Percentiles rank a stretch among this genome's conserved stretches.
These are phyloP conservation scores for Teratosphaeria viscida DNA, from an alignment of 2,329 filamentous ascomycete species.

Conservation along the genomic window DNA sequence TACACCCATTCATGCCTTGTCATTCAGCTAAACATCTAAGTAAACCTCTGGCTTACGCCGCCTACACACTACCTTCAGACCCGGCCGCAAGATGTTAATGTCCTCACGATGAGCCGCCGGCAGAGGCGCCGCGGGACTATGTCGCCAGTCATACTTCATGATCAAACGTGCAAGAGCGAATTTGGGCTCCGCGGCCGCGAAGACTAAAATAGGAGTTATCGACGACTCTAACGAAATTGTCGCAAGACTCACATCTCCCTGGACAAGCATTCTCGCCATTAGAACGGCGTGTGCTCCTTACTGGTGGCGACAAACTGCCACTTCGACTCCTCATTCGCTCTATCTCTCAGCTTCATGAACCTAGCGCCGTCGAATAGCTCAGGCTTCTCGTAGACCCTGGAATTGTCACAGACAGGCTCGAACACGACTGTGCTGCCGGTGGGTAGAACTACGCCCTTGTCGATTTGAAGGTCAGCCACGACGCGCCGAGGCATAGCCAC, in stretches of 20 bases:
- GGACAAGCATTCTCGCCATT: slow-evolving; percentile 25
- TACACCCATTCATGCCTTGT: neutral
- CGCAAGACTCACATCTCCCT: slow-evolving; percentile 15
- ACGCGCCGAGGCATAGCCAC: neutral
- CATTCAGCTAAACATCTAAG: neutral
- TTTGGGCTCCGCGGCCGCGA: slow-evolving; percentile 26
- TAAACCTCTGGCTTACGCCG: neutral
- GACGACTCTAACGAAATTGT: neutral
- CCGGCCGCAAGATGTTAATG: neutral
- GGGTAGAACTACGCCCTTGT: neutral
- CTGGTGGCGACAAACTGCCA: slow-evolving; percentile 4
- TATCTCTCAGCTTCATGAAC: neutral
- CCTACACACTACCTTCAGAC: neutral
- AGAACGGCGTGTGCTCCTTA: slow-evolving; percentile 17
- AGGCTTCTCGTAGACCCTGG: neutral
- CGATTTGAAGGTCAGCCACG: neutral
- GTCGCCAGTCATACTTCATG: slow-evolving; percentile 23
- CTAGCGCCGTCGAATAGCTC: neutral
- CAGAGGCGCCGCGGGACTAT: neutral
- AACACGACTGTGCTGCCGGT: neutral
- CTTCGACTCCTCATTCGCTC: neutral
- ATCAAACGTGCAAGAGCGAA: slow-evolving; percentile 23
- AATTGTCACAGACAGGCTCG: neutral
- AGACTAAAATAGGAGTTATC: slow-evolving; percentile 7
- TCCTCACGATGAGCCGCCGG: neutral